Evolutionary conservation across 495 filamentous ascomycete genomes (phyloP), one percentile per base, ranked within the genome.

Genomic region (Trichocladium antarcticum): DNA sequence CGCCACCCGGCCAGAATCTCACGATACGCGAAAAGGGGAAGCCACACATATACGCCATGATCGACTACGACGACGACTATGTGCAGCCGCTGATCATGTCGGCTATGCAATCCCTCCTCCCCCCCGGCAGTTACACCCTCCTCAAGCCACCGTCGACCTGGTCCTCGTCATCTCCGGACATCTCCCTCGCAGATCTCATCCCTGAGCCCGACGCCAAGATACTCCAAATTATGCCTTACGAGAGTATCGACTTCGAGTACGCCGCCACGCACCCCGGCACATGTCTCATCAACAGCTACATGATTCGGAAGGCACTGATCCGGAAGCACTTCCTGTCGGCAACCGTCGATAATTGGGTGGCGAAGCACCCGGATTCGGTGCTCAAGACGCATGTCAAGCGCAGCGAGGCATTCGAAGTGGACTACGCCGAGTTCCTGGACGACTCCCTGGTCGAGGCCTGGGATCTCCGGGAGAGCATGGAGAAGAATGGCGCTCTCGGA

Each of bases 261-360:
- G 68, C 83, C 37, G 68, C 86, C 47, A 61, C 67, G 7, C 71
- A 85, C 53, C 68, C 83, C 0, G 60, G 57, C 10, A 78, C 75
- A 1, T 79, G 72, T 36, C 74, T 88, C 5, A 71, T 78, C 29
- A 94, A 92, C 62, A 80, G 83, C 51, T 96, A 94, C 61, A 79
- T 95, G 57, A 89, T 95, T 64, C 88, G 92, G 57, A 97, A 96
- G 74, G 92, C 92, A 1, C 69, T 98, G n/a, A 95, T 96, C 58
- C 79, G 92, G 41, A 98, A 98, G 64, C 92, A 98, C 62, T 95
- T 87, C 61, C 74, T 98, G 3, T 77, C 81, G 5, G 79, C 80
- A 14, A 95, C 90, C 0, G 75, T 93, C 31, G 69, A 78, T 35
- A 81, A 80, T 54, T 94, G 88, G 83, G 68, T 84, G 11, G 75